phyloP scores from a whole-genome alignment of 2,329 filamentous ascomycete species.

The Penicillium sp. region DNA sequence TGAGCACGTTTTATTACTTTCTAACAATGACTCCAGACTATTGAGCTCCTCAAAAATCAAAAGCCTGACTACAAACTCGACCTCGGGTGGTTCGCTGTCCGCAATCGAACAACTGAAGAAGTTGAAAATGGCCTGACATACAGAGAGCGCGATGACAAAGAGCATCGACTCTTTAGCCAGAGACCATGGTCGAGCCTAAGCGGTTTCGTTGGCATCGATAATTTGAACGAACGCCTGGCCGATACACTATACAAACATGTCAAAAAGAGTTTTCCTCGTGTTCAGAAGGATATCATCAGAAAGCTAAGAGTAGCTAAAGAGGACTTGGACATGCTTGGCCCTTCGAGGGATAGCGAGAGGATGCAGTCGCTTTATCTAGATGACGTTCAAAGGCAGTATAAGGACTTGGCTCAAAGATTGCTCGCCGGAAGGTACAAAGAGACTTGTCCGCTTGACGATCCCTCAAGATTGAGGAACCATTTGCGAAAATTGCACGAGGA shows the following conservation, averaged over 20 bases:
- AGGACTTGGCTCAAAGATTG: neutral
- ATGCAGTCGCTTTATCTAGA: neutral
- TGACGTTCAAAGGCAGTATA: neutral
- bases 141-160: neutral
- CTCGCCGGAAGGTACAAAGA: neutral
- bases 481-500: neutral
- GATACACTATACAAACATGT: neutral
- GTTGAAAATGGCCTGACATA: neutral
- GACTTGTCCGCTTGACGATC: neutral
- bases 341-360: neutral
- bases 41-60: neutral
- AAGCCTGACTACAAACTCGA: neutral
- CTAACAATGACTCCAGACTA: neutral
- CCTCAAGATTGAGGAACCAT: neutral
- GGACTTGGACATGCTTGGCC: neutral
- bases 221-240: neutral
- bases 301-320: neutral
- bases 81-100: neutral
- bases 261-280: neutral
- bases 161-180: neutral
- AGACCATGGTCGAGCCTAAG: neutral
- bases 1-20: neutral
- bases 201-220: neutral
- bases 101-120: neutral
- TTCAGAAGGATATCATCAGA: neutral